Base-by-base conservation (phyloP, 352 stramenopile genomes). In the Nothophytophthora sp. region DNA sequence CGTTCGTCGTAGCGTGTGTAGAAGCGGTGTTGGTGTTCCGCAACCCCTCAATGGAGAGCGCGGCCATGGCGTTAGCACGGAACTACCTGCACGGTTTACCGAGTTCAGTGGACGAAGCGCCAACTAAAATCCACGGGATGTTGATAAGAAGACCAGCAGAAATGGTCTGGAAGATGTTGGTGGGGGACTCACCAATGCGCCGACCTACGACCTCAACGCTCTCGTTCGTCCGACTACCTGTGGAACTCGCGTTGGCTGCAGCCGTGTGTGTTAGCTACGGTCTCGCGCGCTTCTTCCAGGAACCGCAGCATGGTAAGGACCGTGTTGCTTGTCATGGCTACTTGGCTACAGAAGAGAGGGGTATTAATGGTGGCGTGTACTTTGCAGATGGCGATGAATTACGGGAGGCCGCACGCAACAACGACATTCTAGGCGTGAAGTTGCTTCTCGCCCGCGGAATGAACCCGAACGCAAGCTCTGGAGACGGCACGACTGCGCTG, bases 351-450 rank as follows among this genome's bases (percentile, higher is more conserved):
- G 29, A 6, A n/a, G n/a, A 15, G 24, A 10, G 8, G 4, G 10
- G 1, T 29, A 7, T 2, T 33, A 24, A 15, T 48, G 3, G 20
- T 16, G 15, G 35, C 2, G 8, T 50, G 13, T 13, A 16, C 11
- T 57, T 24, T 43, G 4, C 63, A 94, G 83, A 90, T 45, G 83
- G 80, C 3, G 81, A 94, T 35, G 73, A 94, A 57, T 42, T 94
- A 4, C 72, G 77, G 19, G 79, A 94, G 41, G 83, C 83, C 39
- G 75, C 65, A 1, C 63, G 81, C 5, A 92, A 90, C 63, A 86
- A 90, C 57, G 80, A 94, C 37, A 65, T 87, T 45, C 41, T 60
- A 32, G 75, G 67, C 24, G 67, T 90, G 18, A 78, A 84, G 30
- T 38, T 67, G 33, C 63, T 87, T 8, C 65, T 94, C n/a, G 66